phyloP scores from a whole-genome alignment of 2,329 filamentous ascomycete species.

The Furcasterigmium sp. region DNA sequence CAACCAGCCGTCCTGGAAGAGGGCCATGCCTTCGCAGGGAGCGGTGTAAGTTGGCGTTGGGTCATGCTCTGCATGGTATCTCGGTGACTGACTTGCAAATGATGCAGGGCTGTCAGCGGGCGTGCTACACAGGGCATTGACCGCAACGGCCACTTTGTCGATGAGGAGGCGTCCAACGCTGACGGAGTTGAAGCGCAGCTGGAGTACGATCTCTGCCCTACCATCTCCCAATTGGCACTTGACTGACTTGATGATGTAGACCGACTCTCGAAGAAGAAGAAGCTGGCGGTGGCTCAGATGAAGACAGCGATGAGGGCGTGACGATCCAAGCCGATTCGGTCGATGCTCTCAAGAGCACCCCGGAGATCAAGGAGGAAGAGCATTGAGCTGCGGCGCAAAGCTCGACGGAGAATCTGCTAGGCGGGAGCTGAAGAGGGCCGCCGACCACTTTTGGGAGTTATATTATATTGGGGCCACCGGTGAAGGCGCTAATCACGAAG shows the following conservation, averaged over 20 bases:
- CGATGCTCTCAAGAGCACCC: slow-evolving; percentile 38
- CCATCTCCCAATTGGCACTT: slow-evolving; percentile 17
- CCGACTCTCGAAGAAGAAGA: slow-evolving; percentile 6
- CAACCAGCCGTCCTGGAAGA: slow-evolving; percentile 30
- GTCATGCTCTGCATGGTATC: not conserved
- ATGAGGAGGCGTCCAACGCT: slow-evolving; percentile 11
- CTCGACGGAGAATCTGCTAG: no score
- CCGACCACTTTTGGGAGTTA: no score
- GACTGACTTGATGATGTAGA: slow-evolving; percentile 18
- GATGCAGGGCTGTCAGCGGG: not conserved
- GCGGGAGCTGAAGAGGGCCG: no score
- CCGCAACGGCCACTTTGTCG: slow-evolving; percentile 11
- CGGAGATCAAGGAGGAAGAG: slow-evolving; percentile 27
- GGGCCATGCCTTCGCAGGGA: slow-evolving; percentile 12
- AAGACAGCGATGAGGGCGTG: slow-evolving; percentile 46
- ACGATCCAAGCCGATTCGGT: slow-evolving; percentile 49
- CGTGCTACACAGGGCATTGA: slow-evolving; percentile 5
- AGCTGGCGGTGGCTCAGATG: slow-evolving; percentile 32
- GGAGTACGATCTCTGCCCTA: slow-evolving; percentile 7
- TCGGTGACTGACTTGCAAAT: not conserved
- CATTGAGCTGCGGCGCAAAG: no score
- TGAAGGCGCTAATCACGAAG: no score
- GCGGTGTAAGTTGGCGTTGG: slow-evolving; percentile 5
- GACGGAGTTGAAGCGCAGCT: slow-evolving; percentile 10
- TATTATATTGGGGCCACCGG: no score